Evolutionary conservation across 345 rosid genomes (phyloP).

Genomic region (Eutrema heterophyllum): DNA sequence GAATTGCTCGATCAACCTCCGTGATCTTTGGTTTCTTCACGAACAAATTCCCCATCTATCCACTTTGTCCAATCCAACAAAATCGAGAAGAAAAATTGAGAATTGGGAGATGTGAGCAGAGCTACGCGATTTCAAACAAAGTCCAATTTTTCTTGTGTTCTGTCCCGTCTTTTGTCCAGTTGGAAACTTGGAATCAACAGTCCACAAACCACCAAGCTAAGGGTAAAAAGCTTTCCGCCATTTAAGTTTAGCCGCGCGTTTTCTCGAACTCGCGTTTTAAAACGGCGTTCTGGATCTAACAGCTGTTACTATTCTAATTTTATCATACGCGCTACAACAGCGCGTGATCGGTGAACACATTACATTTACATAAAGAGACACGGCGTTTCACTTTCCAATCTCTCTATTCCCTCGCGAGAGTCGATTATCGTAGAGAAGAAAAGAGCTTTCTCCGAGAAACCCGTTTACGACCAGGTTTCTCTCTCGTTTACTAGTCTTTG

Average conservation of each 20-base stretch:
- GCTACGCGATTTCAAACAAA: constrained; percentile 16
- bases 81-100: neutral
- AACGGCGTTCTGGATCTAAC: neutral
- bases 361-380: neutral
- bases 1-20: constrained; percentile 87
- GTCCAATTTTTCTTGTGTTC: neutral
- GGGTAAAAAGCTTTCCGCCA: neutral
- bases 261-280: constrained; percentile 19
- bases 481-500: neutral
- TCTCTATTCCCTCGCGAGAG: neutral
- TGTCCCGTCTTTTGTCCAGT: neutral
- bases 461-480: constrained; percentile 1
- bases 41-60: constrained; percentile 74
- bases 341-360: constrained; percentile 22
- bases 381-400: neutral
- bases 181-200: neutral
- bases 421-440: neutral
- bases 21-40: constrained; percentile 97
- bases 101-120: neutral
- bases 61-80: neutral
- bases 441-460: neutral
- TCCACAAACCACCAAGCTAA: neutral
- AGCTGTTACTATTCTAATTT: neutral
- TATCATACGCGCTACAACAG: constrained; percentile 11
- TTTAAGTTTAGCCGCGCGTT: constrained; percentile 11